phyloP scores from a whole-genome alignment of 2,329 filamentous ascomycete species.

The Amylocarpus encephaloides region DNA sequence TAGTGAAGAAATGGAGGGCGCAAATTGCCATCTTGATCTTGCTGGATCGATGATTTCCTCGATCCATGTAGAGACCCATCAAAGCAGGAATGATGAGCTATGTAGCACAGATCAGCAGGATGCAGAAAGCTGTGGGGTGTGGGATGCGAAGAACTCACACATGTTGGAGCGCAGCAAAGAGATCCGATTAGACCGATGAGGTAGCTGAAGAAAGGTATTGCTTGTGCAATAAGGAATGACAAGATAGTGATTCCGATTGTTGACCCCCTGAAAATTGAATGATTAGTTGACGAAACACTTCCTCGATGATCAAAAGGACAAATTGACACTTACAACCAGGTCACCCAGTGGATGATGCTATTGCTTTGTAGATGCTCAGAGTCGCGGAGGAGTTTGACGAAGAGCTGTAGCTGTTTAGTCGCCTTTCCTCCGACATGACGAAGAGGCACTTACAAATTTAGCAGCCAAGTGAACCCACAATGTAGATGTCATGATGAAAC shows the following conservation, averaged over 20 bases:
- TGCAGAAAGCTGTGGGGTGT: too few relatives aligned
- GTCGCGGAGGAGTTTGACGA: background rate
- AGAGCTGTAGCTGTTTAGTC: background rate
- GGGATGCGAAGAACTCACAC: background rate
- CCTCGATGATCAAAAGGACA: background rate
- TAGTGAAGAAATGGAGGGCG: background rate
- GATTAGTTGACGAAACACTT: too few relatives aligned
- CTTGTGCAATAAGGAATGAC: constrained; percentile 1
- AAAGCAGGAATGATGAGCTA: background rate
- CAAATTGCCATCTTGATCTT: background rate
- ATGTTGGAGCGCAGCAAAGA: background rate
- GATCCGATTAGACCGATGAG: background rate
- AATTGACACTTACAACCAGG: background rate
- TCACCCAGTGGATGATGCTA: background rate
- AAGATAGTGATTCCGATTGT: background rate
- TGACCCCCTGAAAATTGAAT: too few relatives aligned
- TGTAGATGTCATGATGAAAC: background rate
- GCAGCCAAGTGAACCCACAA: background rate
- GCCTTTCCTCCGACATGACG: background rate
- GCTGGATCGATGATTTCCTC: background rate
- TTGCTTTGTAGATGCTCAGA: background rate
- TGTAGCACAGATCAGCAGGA: too few relatives aligned
- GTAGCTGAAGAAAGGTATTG: background rate
- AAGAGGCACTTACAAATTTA: background rate
- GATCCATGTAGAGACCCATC: background rate